phyloP scores from a whole-genome alignment of 1,284 basidiomycete genomes.

The Ganoderma multipileum region DNA sequence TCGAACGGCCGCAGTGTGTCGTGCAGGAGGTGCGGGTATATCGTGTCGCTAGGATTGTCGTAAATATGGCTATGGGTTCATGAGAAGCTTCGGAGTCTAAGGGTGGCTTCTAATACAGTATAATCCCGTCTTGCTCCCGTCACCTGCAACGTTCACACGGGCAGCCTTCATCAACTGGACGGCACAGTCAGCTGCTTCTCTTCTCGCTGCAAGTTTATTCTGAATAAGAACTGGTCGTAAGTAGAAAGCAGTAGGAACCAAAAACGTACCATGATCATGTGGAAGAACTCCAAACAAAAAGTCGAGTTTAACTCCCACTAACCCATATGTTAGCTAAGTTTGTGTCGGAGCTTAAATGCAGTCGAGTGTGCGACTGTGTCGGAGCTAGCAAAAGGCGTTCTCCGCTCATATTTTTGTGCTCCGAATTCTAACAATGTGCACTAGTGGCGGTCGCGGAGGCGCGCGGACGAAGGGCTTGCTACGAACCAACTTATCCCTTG shows the following conservation, averaged over 20 bases:
- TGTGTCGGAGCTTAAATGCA: no score
- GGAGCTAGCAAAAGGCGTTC: no score
- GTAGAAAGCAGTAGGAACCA: not conserved
- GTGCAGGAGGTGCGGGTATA: constrained; percentile 8
- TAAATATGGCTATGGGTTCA: constrained; percentile 20
- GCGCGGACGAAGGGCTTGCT: no score
- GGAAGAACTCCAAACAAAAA: no score
- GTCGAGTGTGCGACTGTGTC: no score
- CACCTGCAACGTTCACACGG: not conserved
- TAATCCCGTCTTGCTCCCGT: not conserved
- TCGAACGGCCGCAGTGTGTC: not conserved
- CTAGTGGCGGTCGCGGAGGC: no score
- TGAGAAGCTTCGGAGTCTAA: constrained; percentile 14
- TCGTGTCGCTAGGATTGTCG: constrained; percentile 5
- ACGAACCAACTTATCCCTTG: no score
- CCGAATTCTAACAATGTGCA: no score
- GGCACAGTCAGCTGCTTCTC: not conserved
- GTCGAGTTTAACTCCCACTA: not conserved
- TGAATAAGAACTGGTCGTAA: not conserved
- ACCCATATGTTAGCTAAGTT: not conserved
- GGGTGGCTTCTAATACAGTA: not conserved
- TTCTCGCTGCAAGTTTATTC: not conserved
- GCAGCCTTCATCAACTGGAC: not conserved
- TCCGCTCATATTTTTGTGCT: no score
- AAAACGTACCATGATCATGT: not conserved